Percentiles rank a stretch among this genome's conserved stretches.
Evolutionary conservation across 2,329 filamentous ascomycete genomes (phyloP).

Genomic region (Alternaria ventricosa): DNA sequence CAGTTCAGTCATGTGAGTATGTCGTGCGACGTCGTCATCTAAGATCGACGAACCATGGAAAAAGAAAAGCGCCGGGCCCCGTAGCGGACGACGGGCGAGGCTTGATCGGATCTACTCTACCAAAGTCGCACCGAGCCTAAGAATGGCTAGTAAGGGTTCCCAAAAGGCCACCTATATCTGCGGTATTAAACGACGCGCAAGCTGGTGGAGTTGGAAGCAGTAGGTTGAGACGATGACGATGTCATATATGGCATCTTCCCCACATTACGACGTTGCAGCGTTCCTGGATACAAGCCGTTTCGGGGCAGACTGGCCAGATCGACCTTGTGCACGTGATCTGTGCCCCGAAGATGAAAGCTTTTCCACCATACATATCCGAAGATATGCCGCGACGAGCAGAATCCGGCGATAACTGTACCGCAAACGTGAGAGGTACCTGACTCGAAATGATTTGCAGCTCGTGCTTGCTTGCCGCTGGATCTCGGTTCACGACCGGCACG

Average conservation of each 20-base stretch:
- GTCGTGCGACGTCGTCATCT: slow-evolving; percentile 7
- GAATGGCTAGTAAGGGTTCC: slow-evolving; percentile 8
- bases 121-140: slow-evolving; percentile 6
- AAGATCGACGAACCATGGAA: slow-evolving; percentile 14
- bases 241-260: not conserved
- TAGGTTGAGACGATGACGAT: slow-evolving; percentile 5
- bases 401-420: not conserved
- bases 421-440: slow-evolving; percentile 14
- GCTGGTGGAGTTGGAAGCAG: slow-evolving; percentile 3
- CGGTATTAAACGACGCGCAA: slow-evolving; percentile 13
- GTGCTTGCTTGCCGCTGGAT: slow-evolving; percentile 34
- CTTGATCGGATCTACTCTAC: slow-evolving; percentile 6
- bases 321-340: slow-evolving; percentile 1
- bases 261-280: slow-evolving; percentile 1
- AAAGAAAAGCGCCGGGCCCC: slow-evolving; percentile 4
- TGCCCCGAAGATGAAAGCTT: not conserved
- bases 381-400: slow-evolving; percentile 9
- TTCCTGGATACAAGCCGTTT: not conserved
- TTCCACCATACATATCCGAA: not conserved
- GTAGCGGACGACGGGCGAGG: slow-evolving; percentile 6
- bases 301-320: not conserved
- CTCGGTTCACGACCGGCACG: slow-evolving; percentile 32
- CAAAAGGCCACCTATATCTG: slow-evolving; percentile 1
- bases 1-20: not conserved
- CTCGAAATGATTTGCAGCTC: slow-evolving; percentile 22